Conservation (phyloP, 1,139 yeast genomes). For the Kodamaea arcana region DNA sequence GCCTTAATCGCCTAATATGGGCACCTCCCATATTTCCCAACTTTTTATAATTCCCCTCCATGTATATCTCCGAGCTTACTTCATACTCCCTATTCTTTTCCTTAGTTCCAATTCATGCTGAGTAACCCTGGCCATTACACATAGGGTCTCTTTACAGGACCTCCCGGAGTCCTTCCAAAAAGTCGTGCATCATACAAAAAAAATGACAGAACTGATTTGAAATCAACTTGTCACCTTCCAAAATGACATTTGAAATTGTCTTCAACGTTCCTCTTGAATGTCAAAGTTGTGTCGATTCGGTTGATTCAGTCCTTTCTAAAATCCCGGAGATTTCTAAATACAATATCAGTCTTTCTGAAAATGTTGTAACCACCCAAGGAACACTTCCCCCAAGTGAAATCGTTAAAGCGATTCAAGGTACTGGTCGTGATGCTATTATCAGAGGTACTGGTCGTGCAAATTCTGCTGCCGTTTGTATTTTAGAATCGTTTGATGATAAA, state of each 20-base stretch:
- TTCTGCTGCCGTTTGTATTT: slow-evolving; percentile 86
- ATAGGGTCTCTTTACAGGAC: no score
- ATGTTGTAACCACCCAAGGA: slow-evolving; percentile 64
- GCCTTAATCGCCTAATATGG: no score
- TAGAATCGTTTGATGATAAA: slow-evolving; percentile 62
- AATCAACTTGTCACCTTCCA: slow-evolving; percentile 11
- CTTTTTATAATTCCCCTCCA: no score
- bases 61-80: no score
- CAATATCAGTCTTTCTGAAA: slow-evolving; percentile 49
- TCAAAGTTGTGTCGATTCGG: slow-evolving; percentile 60
- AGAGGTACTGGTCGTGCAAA: slow-evolving; percentile 88
- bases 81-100: no score
- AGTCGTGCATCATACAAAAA: no score
- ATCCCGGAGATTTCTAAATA: slow-evolving; percentile 45
- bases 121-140: no score
- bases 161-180: no score
- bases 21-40: no score
- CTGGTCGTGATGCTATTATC: slow-evolving; percentile 85
- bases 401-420: slow-evolving; percentile 58
- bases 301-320: slow-evolving; percentile 47
- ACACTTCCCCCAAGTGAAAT: slow-evolving; percentile 65
- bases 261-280: slow-evolving; percentile 82
- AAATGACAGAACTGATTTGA: not conserved
- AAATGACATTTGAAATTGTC: slow-evolving; percentile 46
- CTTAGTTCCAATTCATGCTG: no score